Conservation (phyloP, 257 asterid genomes). For the Schizonepeta tenuifolia region DNA sequence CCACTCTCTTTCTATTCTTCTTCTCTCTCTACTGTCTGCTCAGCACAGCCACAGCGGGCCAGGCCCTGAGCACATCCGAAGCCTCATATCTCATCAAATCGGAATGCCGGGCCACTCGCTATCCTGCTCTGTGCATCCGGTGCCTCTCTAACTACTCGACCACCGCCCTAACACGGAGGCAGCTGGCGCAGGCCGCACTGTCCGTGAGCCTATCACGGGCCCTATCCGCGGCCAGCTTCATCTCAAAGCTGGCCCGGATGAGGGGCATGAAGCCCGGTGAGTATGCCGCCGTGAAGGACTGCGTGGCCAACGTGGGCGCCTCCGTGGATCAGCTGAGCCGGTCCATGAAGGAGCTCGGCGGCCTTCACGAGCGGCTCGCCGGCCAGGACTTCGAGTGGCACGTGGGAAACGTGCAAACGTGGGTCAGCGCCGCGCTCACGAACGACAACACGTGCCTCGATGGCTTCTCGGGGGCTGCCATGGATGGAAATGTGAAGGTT, state of each 20-base stretch:
- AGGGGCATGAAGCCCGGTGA: conserved; percentile 48
- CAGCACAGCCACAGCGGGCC: conserved; percentile 16
- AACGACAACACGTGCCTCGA: conserved; percentile 51
- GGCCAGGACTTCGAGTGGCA: conserved; percentile 61
- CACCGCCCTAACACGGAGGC: conserved; percentile 47
- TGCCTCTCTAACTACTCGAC: conserved; percentile 56
- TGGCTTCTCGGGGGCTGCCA: conserved; percentile 42
- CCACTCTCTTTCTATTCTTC: conserved; percentile 37
- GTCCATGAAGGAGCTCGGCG: conserved; percentile 54
- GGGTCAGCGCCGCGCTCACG: conserved; percentile 70
- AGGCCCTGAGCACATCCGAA: conserved; percentile 21
- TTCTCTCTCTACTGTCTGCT: conserved; percentile 35
- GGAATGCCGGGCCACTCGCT: conserved; percentile 63
- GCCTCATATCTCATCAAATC: conserved; percentile 47
- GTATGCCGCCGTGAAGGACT: conserved; percentile 56
- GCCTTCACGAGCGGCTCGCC: conserved; percentile 24
- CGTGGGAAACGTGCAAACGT: conserved; percentile 70
- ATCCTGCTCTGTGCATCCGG: conserved; percentile 57
- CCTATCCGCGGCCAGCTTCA: conserved; percentile 41
- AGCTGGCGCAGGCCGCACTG: conserved; percentile 60
- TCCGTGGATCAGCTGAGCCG: conserved; percentile 56
- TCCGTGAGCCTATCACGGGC: conserved; percentile 56
- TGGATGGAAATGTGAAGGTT: conserved; percentile 49
- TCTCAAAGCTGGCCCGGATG: conserved; percentile 41
- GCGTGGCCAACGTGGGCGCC: conserved; percentile 51